Evolutionary conservation across 2,329 filamentous ascomycete species (phyloP), one percentile per base, ranked within the genome.

Genomic region (Monilinia aucupariae): DNA sequence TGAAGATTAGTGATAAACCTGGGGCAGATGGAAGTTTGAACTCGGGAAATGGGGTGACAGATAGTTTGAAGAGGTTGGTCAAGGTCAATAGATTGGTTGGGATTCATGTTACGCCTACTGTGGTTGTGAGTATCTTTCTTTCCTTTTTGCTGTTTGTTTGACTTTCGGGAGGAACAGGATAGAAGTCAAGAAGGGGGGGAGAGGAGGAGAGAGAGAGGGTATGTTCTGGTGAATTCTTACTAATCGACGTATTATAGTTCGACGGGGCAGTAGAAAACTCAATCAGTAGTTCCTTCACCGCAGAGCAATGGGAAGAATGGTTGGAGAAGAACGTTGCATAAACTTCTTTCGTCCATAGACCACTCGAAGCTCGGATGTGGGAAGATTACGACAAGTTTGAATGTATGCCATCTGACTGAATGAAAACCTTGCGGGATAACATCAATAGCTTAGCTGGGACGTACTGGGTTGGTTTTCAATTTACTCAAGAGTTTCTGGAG

Each of bases 71-170:
- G 80, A 76, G 90, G 55, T 78, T 93, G 71, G 85, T 93, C 66
- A 96, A 92, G 82, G 87, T 87, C 75, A 83, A 90, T 71, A 80
- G 93, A 50, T 77, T 94, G 68, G 83, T 90, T 10, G 89, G 92
- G 15, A 85, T 96, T 50, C 93, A 97, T 78, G 91, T 97, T 48
- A 93, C 91, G 49, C 93, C 93, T 1, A 97, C 92, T 0, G 91
- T 93, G 25, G 81, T 96, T 56, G 54, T 58, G 54, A 58, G 54
- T 58, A 15, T 48, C 12, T 15, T 15, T 3, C 9, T n/a, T n/a
- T 5, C 22, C 7, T 5, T 30, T 30, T 25, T 25, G 30, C 27
- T 17, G 20, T 2, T 37, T 47, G 4, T 39, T 39, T 39, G 13
- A 12, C 10, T n/a, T n/a, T 39, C 37, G 37, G 27, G 15, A 17